Conservation (phyloP, 1,284 basidiomycete species). For the Hemileia vastatrix region DNA sequence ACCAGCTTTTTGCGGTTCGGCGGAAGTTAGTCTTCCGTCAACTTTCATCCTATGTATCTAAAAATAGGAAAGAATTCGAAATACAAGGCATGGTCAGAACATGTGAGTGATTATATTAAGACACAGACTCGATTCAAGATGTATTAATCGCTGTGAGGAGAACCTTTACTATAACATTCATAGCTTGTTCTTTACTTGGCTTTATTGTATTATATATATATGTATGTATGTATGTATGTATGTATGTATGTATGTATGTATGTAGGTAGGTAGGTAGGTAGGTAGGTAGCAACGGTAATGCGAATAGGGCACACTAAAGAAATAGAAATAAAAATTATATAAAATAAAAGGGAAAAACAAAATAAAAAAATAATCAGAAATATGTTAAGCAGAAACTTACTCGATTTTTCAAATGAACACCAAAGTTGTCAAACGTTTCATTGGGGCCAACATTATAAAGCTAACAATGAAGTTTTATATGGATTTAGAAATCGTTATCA, state of each 20-base stretch:
- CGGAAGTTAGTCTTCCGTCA: constrained; percentile 5
- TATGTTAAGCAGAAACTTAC: constrained; percentile 1
- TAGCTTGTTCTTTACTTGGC: too few relatives aligned
- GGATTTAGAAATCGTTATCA: not conserved
- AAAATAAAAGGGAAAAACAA: not conserved
- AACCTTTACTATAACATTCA: too few relatives aligned
- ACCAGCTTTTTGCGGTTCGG: not conserved
- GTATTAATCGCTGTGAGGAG: too few relatives aligned
- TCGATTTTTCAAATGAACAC: constrained; percentile 76
- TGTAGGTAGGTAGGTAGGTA: too few relatives aligned
- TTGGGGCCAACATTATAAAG: constrained; percentile 86
- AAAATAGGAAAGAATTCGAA: not conserved
- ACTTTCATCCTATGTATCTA: constrained; percentile 23
- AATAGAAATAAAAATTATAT: not conserved
- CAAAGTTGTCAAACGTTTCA: constrained; percentile 81
- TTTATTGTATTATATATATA: too few relatives aligned
- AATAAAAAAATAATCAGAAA: not conserved
- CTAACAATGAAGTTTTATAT: constrained; percentile 45
- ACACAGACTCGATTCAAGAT: too few relatives aligned
- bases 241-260: too few relatives aligned
- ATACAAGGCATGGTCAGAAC: too few relatives aligned
- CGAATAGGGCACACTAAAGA: not conserved
- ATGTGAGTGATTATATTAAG: too few relatives aligned
- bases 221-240: too few relatives aligned
- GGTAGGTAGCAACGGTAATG: too few relatives aligned